Base-by-base conservation (phyloP, 192 early-diverging fungal genomes). In the Backusella macrospora region DNA sequence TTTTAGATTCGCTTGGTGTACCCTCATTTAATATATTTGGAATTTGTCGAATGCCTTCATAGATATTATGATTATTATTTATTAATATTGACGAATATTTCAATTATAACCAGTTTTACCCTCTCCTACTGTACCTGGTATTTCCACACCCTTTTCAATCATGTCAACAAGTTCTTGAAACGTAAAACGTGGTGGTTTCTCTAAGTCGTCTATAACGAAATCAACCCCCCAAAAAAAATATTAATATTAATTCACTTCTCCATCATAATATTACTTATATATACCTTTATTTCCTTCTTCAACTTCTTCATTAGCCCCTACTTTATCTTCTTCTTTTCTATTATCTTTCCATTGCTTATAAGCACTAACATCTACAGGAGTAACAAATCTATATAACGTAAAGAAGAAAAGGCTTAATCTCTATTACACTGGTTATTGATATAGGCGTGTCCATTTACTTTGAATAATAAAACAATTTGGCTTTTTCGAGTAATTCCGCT, bases 391-490 rank as follows among this genome's bases (percentile, higher is more conserved):
- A 48, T 38, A 14, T 42, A 44, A 43, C 29, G 44, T 6, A 18
- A 16, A 70, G 6, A 68, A 43, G 49, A 48, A 8, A 4, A 15
- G 4, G 2, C 13, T 59, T 40, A 55, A 5, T 21, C 15, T 10
- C 18, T 68, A 42, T 39, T 44, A 44, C 15, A 26, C 16, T 3
- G 5, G 38, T 48, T 15, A 5, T 18, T 26, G 18, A 10, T 23
- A 65, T 13, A 47, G n/a, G 21, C 7, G 2, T 21, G 18, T 44
- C 42, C 7, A 26, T 18, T 80, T 77, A 84, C 82, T 77, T 84
- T 67, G 74, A 75, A 55, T 79, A 84, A 76, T 84, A 84, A 72
- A 81, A 84, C n/a, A 72, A 77, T 43, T 79, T 81, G 4, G 82
- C 82, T 7, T 76, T 75, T 55, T 79, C 69, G 44, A 79, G 55